Percentiles rank a stretch among this genome's conserved stretches.
Conservation (phyloP, 169 alveolate species). For the Eimeria maxima region DNA sequence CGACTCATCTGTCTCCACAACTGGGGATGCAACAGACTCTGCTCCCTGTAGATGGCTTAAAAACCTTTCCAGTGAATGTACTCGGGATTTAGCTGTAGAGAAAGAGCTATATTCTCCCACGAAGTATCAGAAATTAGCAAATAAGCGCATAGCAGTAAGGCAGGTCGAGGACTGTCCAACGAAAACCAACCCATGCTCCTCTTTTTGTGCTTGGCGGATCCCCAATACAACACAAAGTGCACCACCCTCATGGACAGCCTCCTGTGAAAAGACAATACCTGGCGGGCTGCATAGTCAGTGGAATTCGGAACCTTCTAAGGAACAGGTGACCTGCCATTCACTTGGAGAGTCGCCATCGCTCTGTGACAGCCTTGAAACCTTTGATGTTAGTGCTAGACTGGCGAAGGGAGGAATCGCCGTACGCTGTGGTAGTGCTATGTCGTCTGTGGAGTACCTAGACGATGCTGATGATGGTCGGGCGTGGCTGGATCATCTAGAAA, state of each 20-base stretch:
- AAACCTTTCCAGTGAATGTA: neutral
- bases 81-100: neutral
- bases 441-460: conserved; percentile 29
- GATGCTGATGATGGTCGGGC: conserved; percentile 78
- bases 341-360: neutral
- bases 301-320: conserved; percentile 1
- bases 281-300: conserved; percentile 40
- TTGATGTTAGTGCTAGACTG: conserved; percentile 4
- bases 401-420: neutral
- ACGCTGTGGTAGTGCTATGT: neutral
- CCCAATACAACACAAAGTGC: conserved; percentile 12
- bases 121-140: neutral
- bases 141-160: neutral
- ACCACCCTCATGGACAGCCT: conserved; percentile 17
- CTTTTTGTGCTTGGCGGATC: neutral
- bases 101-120: neutral
- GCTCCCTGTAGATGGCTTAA: conserved; percentile 14
- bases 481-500: conserved; percentile 80
- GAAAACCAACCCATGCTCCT: neutral
- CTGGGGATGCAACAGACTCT: conserved; percentile 12
- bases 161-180: neutral
- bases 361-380: conserved; percentile 1
- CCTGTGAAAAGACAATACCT: conserved; percentile 4
- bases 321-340: neutral
- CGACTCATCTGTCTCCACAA: conserved; percentile 58